These are phyloP conservation scores for Grammothele lineata DNA, from an alignment of 768 basidiomycete genomes.

Conservation along the genomic window DNA sequence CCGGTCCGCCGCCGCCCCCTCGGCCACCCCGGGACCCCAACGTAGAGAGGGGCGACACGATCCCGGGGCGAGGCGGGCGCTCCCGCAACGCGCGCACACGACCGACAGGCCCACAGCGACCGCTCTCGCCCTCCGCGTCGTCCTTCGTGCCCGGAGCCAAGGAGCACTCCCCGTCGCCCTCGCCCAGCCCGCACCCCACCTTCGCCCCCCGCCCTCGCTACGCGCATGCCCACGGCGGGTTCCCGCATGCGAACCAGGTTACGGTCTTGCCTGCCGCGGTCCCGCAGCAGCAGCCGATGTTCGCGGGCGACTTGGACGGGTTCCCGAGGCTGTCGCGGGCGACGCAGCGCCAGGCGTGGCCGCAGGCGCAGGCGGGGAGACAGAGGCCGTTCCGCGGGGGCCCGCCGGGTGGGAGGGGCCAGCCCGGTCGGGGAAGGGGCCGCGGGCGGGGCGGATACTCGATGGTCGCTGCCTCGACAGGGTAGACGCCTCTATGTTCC, in stretches of 20 bases:
- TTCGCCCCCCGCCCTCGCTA: not conserved
- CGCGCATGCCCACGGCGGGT: too few species aligned
- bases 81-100: conserved; percentile 6
- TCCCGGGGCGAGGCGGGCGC: not conserved
- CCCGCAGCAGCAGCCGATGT: not conserved
- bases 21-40: conserved; percentile 34
- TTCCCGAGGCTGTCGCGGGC: not conserved
- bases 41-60: not conserved
- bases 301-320: not conserved
- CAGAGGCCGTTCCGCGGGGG: not conserved
- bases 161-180: conserved; percentile 4
- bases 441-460: conserved; percentile 6
- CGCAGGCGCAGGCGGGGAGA: not conserved
- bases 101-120: conserved; percentile 1
- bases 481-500: too few species aligned
- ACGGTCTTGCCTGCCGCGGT: too few species aligned
- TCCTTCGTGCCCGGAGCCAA: conserved; percentile 10
- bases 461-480: not conserved
- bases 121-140: conserved; percentile 10
- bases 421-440: conserved; percentile 5
- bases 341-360: not conserved
- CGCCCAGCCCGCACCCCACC: conserved; percentile 1
- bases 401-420: not conserved
- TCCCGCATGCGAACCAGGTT: too few species aligned
- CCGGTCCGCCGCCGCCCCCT: conserved; percentile 61